phyloP scores from a whole-genome alignment of 805 yeast genomes.

The Candida anglica region DNA sequence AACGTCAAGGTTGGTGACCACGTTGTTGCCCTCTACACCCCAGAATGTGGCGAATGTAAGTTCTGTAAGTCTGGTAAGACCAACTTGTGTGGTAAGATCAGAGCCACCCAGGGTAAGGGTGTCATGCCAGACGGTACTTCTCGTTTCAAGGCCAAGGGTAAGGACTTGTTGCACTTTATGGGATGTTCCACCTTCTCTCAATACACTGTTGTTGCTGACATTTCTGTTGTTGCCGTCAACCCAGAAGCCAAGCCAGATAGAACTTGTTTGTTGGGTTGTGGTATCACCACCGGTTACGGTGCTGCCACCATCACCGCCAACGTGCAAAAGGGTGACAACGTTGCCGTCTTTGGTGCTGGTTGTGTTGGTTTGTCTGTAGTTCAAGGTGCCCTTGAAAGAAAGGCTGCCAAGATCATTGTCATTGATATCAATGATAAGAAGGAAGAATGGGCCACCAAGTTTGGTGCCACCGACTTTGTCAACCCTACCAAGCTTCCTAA shows the following conservation, averaged over 20 bases:
- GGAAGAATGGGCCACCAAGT: slow-evolving; percentile 78
- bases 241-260: slow-evolving; percentile 79
- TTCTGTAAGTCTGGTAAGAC: slow-evolving; percentile 95
- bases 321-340: slow-evolving; percentile 85
- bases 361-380: slow-evolving; percentile 95
- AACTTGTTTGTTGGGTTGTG: slow-evolving; percentile 94
- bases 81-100: slow-evolving; percentile 90
- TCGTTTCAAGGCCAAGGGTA: slow-evolving; percentile 83
- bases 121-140: slow-evolving; percentile 98
- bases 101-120: slow-evolving; percentile 98
- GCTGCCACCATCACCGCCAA: slow-evolving; percentile 94
- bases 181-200: slow-evolving; percentile 97
- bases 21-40: slow-evolving; percentile 91
- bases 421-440: slow-evolving; percentile 84
- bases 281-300: slow-evolving; percentile 98
- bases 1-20: slow-evolving; percentile 89
- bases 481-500: slow-evolving; percentile 77
- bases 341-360: slow-evolving; percentile 97
- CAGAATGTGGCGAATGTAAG: slow-evolving; percentile 94
- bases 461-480: slow-evolving; percentile 94
- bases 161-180: slow-evolving; percentile 88
- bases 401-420: slow-evolving; percentile 78
- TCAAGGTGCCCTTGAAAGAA: slow-evolving; percentile 86
- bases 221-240: slow-evolving; percentile 90
- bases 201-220: slow-evolving; percentile 97